Percentiles rank a stretch among this genome's conserved stretches.
Evolutionary conservation across 2,329 filamentous ascomycete species (phyloP).

Genomic region (Leptographium lundbergii): DNA sequence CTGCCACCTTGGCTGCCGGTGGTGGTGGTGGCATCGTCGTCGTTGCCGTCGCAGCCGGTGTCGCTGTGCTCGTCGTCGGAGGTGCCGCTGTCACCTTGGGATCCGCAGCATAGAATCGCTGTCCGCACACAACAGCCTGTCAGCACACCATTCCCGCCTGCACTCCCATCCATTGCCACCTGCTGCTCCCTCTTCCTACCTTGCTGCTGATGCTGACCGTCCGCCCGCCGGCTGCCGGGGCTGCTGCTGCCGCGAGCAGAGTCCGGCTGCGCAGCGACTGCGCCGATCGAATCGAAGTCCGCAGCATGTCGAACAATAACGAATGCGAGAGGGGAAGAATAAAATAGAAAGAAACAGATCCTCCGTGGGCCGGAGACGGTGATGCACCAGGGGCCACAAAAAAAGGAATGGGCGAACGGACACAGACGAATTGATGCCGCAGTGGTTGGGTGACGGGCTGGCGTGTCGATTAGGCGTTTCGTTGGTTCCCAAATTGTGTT

Average conservation of each 20-base stretch:
- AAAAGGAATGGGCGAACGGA: background rate
- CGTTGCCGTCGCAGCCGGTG: conserved; percentile 13
- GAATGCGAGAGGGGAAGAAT: conserved; percentile 29
- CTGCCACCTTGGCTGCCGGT: conserved; percentile 17
- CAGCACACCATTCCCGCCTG: too few species aligned
- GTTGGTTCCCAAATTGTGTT: background rate
- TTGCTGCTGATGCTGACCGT: conserved; percentile 15
- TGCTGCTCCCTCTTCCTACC: conserved; percentile 2
- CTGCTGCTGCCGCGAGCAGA: conserved; percentile 17
- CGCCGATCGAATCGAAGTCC: conserved; percentile 54
- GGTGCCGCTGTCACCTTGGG: background rate
- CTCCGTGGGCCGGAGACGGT: background rate
- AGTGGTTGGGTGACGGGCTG: background rate
- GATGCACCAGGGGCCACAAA: background rate
- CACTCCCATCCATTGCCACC: too few species aligned
- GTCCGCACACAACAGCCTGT: background rate
- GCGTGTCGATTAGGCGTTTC: background rate
- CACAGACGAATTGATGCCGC: background rate
- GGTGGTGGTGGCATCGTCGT: conserved; percentile 25
- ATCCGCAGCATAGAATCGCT: conserved; percentile 44
- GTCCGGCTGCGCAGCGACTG: conserved; percentile 45
- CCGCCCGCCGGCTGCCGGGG: conserved; percentile 47
- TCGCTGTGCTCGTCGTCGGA: conserved; percentile 13
- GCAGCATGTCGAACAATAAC: conserved; percentile 47
- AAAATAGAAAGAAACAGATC: background rate